phyloP scores from a whole-genome alignment of 208 protist species.

The Leishmania tarentolae region DNA sequence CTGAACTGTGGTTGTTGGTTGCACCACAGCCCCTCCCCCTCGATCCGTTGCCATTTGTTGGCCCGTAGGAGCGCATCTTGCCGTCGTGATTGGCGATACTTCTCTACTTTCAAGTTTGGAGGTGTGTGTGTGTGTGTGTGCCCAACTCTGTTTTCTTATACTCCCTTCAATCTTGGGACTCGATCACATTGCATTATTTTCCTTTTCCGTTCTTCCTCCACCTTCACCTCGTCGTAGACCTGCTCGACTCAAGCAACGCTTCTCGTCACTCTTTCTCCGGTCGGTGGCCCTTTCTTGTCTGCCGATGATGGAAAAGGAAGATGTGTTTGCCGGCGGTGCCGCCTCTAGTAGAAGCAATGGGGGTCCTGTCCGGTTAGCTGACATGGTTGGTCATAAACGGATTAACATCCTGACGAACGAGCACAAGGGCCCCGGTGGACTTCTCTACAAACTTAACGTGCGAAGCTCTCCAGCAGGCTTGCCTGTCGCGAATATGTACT shows the following conservation, averaged over 20 bases:
- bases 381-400: conserved; percentile 65
- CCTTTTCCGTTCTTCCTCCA: neutral
- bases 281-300: neutral
- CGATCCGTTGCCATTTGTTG: neutral
- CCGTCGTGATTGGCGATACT: neutral
- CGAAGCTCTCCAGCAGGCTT: conserved; percentile 9
- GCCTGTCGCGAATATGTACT: neutral
- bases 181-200: neutral
- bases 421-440: conserved; percentile 29
- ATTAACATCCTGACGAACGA: conserved; percentile 26
- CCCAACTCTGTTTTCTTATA: neutral
- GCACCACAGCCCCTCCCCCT: neutral
- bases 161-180: no score
- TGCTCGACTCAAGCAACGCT: neutral
- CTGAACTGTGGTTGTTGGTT: neutral
- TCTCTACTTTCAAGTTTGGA: neutral
- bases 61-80: neutral
- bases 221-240: no score
- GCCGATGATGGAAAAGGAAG: conserved; percentile 6
- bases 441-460: conserved; percentile 43
- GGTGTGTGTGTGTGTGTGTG: neutral
- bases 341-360: neutral
- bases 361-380: conserved; percentile 19
- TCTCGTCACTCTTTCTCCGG: neutral
- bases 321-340: conserved; percentile 7